These are phyloP conservation scores for Rachicladosporium sp. DNA, from an alignment of 2,329 filamentous ascomycete genomes.

Conservation along the genomic window DNA sequence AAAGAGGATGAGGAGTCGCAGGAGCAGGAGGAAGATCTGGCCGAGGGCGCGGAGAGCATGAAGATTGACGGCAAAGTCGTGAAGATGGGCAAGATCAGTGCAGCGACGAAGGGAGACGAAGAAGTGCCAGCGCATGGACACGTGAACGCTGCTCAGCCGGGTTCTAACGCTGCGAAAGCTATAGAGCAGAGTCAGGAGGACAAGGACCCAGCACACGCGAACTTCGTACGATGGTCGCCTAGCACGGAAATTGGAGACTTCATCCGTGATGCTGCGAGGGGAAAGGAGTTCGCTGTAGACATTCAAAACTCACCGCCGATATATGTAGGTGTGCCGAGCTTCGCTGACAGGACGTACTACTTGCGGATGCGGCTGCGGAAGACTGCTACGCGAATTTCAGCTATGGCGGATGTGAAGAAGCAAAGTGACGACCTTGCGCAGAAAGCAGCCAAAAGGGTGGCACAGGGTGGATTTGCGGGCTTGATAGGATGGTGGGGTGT, in stretches of 20 bases:
- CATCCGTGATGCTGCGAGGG: constrained; percentile 75
- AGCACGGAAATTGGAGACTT: constrained; percentile 90
- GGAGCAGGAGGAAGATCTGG: constrained; percentile 26
- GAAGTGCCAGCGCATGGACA: constrained; percentile 41
- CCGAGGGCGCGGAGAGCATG: constrained; percentile 36
- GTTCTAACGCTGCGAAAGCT: constrained; percentile 49
- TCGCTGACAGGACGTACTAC: constrained; percentile 83
- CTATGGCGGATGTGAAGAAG: constrained; percentile 60
- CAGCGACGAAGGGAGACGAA: constrained; percentile 7
- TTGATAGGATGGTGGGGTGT: constrained; percentile 65
- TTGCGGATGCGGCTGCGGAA: constrained; percentile 65
- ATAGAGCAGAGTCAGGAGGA: constrained; percentile 3
- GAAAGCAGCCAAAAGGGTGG: constrained; percentile 63
- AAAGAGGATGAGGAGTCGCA: constrained; percentile 16
- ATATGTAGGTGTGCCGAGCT: constrained; percentile 70
- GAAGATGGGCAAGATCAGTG: constrained; percentile 9
- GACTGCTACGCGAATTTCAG: constrained; percentile 54
- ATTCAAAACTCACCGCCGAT: constrained; percentile 66
- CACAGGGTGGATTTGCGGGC: constrained; percentile 63
- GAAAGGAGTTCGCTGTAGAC: constrained; percentile 71
- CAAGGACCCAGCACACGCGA: constrained; percentile 36
- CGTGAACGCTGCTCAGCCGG: constrained; percentile 48
- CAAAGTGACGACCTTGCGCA: constrained; percentile 73
- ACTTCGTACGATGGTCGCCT: constrained; percentile 77
- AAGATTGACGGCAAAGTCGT: constrained; percentile 38